Evolutionary conservation across 1,139 yeast genomes (phyloP).

Genomic region (Candida albicans): DNA sequence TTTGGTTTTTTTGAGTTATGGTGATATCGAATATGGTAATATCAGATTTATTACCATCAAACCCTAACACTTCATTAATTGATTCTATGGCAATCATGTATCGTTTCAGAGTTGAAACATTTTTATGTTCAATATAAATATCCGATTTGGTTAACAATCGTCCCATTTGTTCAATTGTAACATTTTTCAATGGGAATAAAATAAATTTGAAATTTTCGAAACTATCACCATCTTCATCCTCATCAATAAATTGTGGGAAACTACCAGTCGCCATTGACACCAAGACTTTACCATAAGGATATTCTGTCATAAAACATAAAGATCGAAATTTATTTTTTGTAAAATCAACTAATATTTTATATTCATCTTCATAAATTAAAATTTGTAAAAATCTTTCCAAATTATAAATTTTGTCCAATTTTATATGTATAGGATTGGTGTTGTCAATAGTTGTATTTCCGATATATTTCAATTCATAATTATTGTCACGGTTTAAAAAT

Average conservation of each 20-base stretch:
- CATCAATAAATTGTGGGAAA: constrained; percentile 29
- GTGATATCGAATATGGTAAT: constrained; percentile 10
- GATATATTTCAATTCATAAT: constrained; percentile 21
- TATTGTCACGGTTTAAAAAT: constrained; percentile 25
- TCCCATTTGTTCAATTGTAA: constrained; percentile 44
- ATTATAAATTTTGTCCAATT: constrained; percentile 57
- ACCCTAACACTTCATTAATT: constrained; percentile 13
- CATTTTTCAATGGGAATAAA: constrained; percentile 42
- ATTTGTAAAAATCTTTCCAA: constrained; percentile 40
- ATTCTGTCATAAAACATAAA: constrained; percentile 50
- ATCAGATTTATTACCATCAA: too few relatives aligned
- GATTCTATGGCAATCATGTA: constrained; percentile 22
- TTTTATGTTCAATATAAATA: constrained; percentile 53
- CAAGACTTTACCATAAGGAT: constrained; percentile 29
- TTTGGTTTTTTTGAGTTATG: constrained; percentile 42
- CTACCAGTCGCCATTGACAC: constrained; percentile 3
- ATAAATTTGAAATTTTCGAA: constrained; percentile 37
- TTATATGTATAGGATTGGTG: constrained; percentile 16
- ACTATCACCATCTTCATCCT: constrained; percentile 28
- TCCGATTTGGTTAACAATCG: constrained; percentile 27
- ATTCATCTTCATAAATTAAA: constrained; percentile 48
- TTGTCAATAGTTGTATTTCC: neutral
- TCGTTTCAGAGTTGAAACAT: constrained; percentile 15
- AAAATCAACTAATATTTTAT: constrained; percentile 64
- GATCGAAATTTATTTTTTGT: constrained; percentile 64